Evolutionary conservation across 805 yeast genomes (phyloP), one percentile per base, ranked within the genome.

Genomic region (Candida insectalens): DNA sequence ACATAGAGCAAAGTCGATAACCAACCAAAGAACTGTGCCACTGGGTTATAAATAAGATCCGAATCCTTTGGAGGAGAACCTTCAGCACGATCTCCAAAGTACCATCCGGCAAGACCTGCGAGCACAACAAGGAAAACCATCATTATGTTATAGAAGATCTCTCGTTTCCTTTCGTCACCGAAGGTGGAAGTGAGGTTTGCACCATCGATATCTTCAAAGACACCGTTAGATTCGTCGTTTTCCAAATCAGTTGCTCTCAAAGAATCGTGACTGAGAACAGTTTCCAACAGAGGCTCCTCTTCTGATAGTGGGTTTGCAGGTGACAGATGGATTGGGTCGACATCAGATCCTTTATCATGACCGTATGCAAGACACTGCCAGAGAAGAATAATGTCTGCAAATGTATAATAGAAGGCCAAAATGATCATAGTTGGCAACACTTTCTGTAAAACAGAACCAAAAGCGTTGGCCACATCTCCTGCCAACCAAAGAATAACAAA

Each of bases 371-470:
- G 62, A 45, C 95, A 87, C 55, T 92, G 98, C 56, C 77, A 66
- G 20, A 89, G 67, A 36, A 92, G 65, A 3, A 88, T 81, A 3
- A 88, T 56, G 58, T 92, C 98, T 0, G 97, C 96, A 16, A 81
- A 55, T 0, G 97, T 88, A 55, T 92, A 92, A 59, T 92, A 92
- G 0, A 89, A 71, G 1, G 97, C 97, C 37, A 92, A 67, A 4
- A 88, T 73, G 39, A 82, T 78, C 96, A 92, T 92, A 0, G 98
- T 92, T 17, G 96, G 95, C 42, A 92, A 64, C 2, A 89, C 87
- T 9, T 87, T 84, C 58, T 92, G 97, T 44, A 88, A 55, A 4
- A 88, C 65, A 1, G 96, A 88, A 6, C 98, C 98, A 18, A 89
- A 55, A 10, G 89, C 89, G 50, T 92, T 92, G 62, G 92, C 89